These are phyloP conservation scores for Colletotrichum sp. DNA, from an alignment of 2,329 filamentous ascomycete genomes.

Conservation along the genomic window DNA sequence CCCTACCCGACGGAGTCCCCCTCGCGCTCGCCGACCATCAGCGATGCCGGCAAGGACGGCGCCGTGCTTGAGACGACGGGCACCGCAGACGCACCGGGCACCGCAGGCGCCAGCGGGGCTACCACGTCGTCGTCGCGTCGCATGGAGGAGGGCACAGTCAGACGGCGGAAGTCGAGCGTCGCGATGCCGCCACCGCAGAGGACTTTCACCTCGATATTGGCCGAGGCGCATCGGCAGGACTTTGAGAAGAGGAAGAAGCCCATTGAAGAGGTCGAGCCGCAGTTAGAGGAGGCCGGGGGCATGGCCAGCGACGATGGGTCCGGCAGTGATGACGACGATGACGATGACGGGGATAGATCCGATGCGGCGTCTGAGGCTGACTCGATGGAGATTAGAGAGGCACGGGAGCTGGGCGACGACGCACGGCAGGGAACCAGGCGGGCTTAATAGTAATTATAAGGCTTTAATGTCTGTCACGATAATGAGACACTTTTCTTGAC, in stretches of 20 bases:
- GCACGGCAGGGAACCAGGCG: constrained; percentile 12
- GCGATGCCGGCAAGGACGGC: not conserved
- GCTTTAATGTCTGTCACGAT: not conserved
- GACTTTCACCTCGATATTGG: constrained; percentile 68
- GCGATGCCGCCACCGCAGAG: constrained; percentile 26
- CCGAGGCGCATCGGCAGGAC: constrained; percentile 86
- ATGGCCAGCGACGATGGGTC: constrained; percentile 29
- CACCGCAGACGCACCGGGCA: not conserved
- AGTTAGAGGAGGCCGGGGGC: constrained; percentile 26
- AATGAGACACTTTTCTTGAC: not conserved
- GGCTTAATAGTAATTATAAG: not conserved
- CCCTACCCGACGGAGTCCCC: constrained; percentile 72
- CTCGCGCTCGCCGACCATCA: constrained; percentile 26
- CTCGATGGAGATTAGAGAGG: constrained; percentile 32
- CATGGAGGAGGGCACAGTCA: constrained; percentile 27
- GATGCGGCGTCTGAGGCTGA: constrained; percentile 9
- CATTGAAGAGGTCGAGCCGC: constrained; percentile 14
- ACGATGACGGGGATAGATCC: constrained; percentile 37
- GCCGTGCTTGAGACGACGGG: not conserved
- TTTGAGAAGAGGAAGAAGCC: constrained; percentile 78
- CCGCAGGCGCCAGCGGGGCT: not conserved
- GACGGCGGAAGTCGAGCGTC: constrained; percentile 24
- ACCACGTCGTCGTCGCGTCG: constrained; percentile 10
- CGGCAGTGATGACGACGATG: constrained; percentile 29
- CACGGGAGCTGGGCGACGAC: constrained; percentile 17